A percentile compares a stretch with the other conserved stretches of the same genome.
These are phyloP conservation scores for Martensiomyces pterosporus DNA, from an alignment of 192 early-diverging fungal genomes.

Conservation along the genomic window DNA sequence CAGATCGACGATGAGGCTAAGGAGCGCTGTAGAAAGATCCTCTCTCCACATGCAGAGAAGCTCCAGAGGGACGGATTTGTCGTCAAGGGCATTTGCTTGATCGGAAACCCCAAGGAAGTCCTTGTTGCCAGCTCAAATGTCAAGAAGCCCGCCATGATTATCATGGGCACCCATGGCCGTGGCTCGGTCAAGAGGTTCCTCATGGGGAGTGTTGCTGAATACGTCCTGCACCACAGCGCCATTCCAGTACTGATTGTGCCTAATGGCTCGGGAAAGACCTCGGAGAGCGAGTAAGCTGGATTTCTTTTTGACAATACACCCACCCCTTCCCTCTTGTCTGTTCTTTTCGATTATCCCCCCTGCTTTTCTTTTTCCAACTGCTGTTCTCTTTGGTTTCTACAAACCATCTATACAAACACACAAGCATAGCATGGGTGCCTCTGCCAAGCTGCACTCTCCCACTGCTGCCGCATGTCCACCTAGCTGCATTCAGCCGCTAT, in stretches of 20 bases:
- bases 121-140: conserved; percentile 44
- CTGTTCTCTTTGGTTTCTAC: conserved; percentile 8
- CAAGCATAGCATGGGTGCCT: not conserved
- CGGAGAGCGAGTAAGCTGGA: conserved; percentile 15
- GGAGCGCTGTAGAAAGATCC: conserved; percentile 38
- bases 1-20: conserved; percentile 44
- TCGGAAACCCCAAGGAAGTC: conserved; percentile 49
- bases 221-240: conserved; percentile 63
- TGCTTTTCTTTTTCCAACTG: no score
- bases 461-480: no score
- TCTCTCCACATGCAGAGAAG: conserved; percentile 40
- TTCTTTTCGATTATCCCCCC: no score
- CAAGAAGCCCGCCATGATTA: conserved; percentile 60
- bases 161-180: conserved; percentile 69
- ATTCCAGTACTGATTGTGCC: conserved; percentile 66
- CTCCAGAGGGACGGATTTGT: conserved; percentile 48
- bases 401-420: conserved; percentile 1
- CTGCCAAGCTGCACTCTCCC: no score
- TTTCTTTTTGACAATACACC: not conserved
- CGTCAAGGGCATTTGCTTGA: conserved; percentile 46
- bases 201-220: conserved; percentile 64
- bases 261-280: conserved; percentile 26
- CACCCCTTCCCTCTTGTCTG: no score
- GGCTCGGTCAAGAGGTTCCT: conserved; percentile 62
- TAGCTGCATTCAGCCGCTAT: no score